These are phyloP conservation scores for Ostreobium quekettii DNA, from an alignment of 139 green algal species.

Conservation along the genomic window DNA sequence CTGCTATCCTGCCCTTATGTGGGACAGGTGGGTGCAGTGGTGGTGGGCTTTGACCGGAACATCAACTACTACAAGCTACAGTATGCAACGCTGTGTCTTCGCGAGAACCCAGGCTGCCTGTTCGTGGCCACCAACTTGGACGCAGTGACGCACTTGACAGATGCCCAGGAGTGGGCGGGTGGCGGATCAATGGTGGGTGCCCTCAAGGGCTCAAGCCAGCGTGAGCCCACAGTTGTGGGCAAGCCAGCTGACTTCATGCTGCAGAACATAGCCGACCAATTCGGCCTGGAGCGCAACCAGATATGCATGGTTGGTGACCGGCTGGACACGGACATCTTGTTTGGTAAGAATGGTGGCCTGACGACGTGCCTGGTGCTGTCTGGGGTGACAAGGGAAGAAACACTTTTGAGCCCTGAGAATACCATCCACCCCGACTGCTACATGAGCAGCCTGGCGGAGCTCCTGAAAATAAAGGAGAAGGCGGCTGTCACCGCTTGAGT, in stretches of 20 bases:
- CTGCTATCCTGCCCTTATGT: neutral
- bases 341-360: constrained; percentile 91
- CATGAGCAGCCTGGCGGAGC: constrained; percentile 62
- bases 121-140: constrained; percentile 99
- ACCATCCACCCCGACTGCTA: constrained; percentile 82
- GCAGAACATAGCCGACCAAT: constrained; percentile 78
- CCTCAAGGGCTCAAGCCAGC: constrained; percentile 83
- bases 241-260: constrained; percentile 97
- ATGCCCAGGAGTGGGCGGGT: constrained; percentile 94
- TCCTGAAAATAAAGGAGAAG: constrained; percentile 43
- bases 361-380: constrained; percentile 73
- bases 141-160: constrained; percentile 95
- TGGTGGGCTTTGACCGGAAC: constrained; percentile 96
- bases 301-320: constrained; percentile 99
- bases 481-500: constrained; percentile 2
- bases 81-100: constrained; percentile 94
- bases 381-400: constrained; percentile 84
- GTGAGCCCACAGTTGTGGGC: constrained; percentile 88
- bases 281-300: constrained; percentile 59
- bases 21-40: constrained; percentile 79
- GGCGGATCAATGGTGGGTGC: constrained; percentile 95
- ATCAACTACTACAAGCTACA: constrained; percentile 99
- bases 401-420: constrained; percentile 75
- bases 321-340: constrained; percentile 98
- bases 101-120: constrained; percentile 93